These are phyloP conservation scores for Laburnicola sp. DNA, from an alignment of 2,329 filamentous ascomycete species.

Conservation along the genomic window DNA sequence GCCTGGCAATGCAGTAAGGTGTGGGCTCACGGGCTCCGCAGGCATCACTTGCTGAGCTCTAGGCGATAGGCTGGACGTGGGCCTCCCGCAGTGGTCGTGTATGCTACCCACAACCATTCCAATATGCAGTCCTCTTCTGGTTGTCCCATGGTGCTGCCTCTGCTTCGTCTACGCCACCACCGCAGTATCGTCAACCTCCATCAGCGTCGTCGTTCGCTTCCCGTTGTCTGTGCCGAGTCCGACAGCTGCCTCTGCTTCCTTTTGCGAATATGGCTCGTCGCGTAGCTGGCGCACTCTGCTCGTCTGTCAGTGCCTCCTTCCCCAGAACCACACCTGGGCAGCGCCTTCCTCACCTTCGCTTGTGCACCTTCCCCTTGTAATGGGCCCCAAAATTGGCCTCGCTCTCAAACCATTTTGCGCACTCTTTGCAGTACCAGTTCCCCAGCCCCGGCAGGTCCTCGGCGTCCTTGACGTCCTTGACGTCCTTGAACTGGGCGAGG, in stretches of 20 bases:
- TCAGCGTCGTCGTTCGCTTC: conserved; percentile 38
- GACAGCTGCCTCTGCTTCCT: conserved; percentile 78
- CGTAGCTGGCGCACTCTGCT: conserved; percentile 75
- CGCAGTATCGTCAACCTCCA: conserved; percentile 39
- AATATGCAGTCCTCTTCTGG: background rate
- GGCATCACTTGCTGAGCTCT: conserved; percentile 2
- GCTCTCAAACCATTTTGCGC: conserved; percentile 94
- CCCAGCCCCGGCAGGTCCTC: conserved; percentile 91
- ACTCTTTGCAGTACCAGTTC: conserved; percentile 85
- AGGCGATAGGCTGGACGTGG: background rate
- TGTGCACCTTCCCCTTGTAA: conserved; percentile 87
- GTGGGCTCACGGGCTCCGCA: too few species aligned
- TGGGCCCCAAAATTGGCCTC: conserved; percentile 76
- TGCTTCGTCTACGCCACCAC: conserved; percentile 12
- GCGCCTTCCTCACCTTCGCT: conserved; percentile 68
- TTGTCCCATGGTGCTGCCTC: background rate
- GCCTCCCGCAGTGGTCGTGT: background rate
- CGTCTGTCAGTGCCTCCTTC: conserved; percentile 15
- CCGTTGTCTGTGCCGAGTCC: conserved; percentile 74
- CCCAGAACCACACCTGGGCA: background rate
- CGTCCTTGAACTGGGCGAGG: conserved; percentile 70
- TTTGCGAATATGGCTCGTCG: conserved; percentile 84
- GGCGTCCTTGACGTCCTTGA: conserved; percentile 73
- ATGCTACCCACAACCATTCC: too few species aligned
- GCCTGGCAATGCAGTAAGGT: conserved; percentile 36